These are phyloP conservation scores for Kingdonia uniflora DNA, from an alignment of 164 flowering plant genomes.

Conservation along the genomic window DNA sequence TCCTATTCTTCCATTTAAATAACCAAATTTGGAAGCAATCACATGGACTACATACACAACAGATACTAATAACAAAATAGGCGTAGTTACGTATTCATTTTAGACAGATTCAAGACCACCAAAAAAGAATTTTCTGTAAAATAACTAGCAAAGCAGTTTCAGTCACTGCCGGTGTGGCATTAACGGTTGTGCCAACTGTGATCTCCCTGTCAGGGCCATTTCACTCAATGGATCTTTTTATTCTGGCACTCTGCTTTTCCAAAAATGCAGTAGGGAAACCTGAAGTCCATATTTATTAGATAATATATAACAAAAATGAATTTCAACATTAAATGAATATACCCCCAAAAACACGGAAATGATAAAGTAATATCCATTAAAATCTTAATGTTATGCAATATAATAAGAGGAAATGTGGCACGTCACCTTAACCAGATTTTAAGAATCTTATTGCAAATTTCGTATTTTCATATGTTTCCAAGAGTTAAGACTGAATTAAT, in stretches of 20 bases:
- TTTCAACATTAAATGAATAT: too few species aligned
- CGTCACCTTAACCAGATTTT: neutral
- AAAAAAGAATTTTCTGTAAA: conserved; percentile 73
- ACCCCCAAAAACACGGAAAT: too few species aligned
- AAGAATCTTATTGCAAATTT: too few species aligned
- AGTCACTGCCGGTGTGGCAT: conserved; percentile 57
- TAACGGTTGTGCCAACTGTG: conserved; percentile 14
- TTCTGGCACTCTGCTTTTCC: conserved; percentile 74
- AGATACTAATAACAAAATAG: too few species aligned
- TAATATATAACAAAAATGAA: too few species aligned
- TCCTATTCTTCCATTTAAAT: too few species aligned
- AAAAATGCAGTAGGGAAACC: conserved; percentile 97
- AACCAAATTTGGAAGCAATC: too few species aligned
- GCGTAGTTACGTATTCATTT: conserved; percentile 55
- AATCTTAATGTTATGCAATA: too few species aligned
- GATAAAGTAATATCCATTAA: too few species aligned
- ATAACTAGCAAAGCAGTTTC: conserved; percentile 72
- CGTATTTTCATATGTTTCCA: too few species aligned
- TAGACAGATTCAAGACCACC: conserved; percentile 79
- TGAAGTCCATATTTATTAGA: conserved; percentile 81
- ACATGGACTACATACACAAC: too few species aligned
- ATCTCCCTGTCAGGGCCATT: conserved; percentile 18
- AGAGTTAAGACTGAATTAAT: too few species aligned
- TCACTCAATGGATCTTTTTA: conserved; percentile 33
- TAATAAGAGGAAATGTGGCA: neutral